A percentile compares a stretch with the other conserved stretches of the same genome.
phyloP scores from a whole-genome alignment of 306 rosid species.

The Luffa acutangula region DNA sequence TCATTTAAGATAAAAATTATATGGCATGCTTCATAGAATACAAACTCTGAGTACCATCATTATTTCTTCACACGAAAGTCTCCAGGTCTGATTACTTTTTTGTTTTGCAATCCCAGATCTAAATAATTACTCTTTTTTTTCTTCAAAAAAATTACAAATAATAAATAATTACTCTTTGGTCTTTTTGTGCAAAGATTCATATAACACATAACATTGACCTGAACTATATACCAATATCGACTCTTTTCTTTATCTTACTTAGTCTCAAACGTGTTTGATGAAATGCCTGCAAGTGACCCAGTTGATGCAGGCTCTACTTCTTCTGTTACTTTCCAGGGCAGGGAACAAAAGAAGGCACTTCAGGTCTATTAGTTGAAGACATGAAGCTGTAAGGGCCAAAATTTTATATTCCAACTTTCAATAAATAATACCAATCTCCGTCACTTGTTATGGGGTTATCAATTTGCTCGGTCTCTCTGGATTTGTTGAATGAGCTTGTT shows the following conservation, averaged over 20 bases:
- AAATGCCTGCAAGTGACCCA: background rate
- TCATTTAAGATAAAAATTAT: slow-evolving; percentile 12
- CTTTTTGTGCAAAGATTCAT: slow-evolving; percentile 20
- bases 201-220: slow-evolving; percentile 4
- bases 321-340: no score
- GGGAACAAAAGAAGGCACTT: no score
- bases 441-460: no score
- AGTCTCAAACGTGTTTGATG: background rate
- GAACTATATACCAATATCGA: background rate
- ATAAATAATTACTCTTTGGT: slow-evolving; percentile 9
- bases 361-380: no score
- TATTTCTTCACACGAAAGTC: slow-evolving; percentile 29
- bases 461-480: no score
- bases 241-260: background rate
- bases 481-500: no score
- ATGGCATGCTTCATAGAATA: slow-evolving; percentile 35
- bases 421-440: no score
- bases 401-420: background rate
- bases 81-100: slow-evolving; percentile 28
- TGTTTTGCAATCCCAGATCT: background rate
- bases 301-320: no score
- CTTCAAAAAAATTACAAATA: no score
- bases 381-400: background rate
- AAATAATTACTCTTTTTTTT: slow-evolving; percentile 10
- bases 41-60: slow-evolving; percentile 32